Conservation (phyloP, 1,284 basidiomycete genomes). For the Leccinum huronense region DNA sequence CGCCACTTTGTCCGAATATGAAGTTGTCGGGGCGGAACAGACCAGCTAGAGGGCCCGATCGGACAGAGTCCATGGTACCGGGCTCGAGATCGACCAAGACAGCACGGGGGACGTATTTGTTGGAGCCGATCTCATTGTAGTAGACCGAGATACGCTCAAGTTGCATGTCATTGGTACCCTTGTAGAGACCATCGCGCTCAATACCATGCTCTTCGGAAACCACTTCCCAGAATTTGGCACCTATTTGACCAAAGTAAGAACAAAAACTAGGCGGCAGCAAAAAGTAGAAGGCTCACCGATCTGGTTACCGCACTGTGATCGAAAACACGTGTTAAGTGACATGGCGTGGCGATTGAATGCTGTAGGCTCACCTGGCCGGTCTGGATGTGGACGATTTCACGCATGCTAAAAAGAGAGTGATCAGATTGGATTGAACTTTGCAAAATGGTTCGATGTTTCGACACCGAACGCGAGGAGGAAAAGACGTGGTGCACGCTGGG, state of each 20-base stretch:
- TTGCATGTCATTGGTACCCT: slow-evolving; percentile 92
- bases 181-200: slow-evolving; percentile 88
- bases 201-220: slow-evolving; percentile 98
- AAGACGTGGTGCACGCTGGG: slow-evolving; percentile 1
- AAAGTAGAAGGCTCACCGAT: slow-evolving; percentile 63
- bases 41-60: slow-evolving; percentile 77
- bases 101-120: slow-evolving; percentile 96
- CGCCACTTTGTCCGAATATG: slow-evolving; percentile 86
- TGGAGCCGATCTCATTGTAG: slow-evolving; percentile 88
- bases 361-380: slow-evolving; percentile 77
- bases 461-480: slow-evolving; percentile 39
- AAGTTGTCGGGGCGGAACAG: slow-evolving; percentile 98
- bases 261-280: not conserved
- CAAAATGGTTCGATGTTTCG: slow-evolving; percentile 39
- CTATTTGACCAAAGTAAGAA: slow-evolving; percentile 38
- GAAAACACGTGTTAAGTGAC: slow-evolving; percentile 22
- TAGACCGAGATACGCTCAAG: slow-evolving; percentile 97
- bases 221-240: slow-evolving; percentile 99
- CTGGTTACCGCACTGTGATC: slow-evolving; percentile 89
- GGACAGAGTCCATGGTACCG: slow-evolving; percentile 95
- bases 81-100: slow-evolving; percentile 95
- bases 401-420: slow-evolving; percentile 62
- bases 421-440: slow-evolving; percentile 30
- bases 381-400: slow-evolving; percentile 97
- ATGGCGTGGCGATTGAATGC: not conserved